phyloP scores from a whole-genome alignment of 2,329 filamentous ascomycete species.

The Ophiocordyceps polyrhachis-furcata region DNA sequence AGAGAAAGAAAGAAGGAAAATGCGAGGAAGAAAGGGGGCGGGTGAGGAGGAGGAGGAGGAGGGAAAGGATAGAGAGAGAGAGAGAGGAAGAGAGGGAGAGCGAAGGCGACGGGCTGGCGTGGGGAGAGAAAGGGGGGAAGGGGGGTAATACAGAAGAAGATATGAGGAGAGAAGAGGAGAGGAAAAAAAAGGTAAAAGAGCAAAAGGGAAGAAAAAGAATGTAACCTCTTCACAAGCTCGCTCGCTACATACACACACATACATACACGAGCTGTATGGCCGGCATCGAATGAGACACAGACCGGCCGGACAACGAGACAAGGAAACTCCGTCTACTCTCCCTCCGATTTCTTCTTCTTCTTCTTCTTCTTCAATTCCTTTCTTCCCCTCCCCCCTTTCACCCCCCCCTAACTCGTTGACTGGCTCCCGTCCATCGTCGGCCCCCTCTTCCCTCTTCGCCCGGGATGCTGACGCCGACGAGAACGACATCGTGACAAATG shows the following conservation, averaged over 20 bases:
- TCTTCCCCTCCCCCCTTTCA: background rate
- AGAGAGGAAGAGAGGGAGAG: too few species aligned
- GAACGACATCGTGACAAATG: background rate
- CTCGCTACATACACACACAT: background rate
- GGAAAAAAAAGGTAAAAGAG: background rate
- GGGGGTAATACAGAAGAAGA: background rate
- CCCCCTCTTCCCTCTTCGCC: background rate
- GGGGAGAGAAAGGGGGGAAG: background rate
- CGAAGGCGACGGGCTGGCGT: too few species aligned
- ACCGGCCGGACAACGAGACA: background rate
- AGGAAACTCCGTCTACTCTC: background rate
- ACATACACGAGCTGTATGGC: conserved; percentile 1
- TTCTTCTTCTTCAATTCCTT: background rate
- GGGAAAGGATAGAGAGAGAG: background rate
- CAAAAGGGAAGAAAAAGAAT: background rate
- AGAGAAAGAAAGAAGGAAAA: too few species aligned
- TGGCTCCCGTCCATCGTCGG: background rate
- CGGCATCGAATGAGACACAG: background rate
- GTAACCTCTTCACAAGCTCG: background rate
- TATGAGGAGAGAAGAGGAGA: background rate
- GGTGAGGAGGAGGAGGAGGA: too few species aligned
- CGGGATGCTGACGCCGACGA: background rate
- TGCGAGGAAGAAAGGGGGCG: too few species aligned
- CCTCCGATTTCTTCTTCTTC: background rate
- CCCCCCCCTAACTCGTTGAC: background rate